A percentile compares a stretch with the other conserved stretches of the same genome.
phyloP scores from a whole-genome alignment of 768 basidiomycete genomes.

The Cystoderma amianthinum region DNA sequence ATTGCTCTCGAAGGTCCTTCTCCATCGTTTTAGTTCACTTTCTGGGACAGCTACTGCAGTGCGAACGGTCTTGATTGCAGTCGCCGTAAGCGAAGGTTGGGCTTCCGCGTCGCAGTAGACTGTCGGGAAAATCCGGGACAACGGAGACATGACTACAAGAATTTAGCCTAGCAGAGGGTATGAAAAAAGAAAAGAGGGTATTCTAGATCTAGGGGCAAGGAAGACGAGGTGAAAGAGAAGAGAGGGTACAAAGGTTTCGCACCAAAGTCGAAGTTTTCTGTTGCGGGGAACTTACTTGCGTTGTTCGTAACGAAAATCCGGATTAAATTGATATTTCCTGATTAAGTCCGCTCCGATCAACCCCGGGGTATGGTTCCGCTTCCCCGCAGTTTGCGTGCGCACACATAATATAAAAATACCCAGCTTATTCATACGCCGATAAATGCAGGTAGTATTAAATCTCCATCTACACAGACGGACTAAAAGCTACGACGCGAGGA shows the following conservation, averaged over 20 bases:
- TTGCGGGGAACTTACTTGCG: too few relatives aligned
- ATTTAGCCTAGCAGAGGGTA: slow-evolving; percentile 23
- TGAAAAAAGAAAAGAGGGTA: slow-evolving; percentile 25
- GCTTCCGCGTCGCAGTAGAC: slow-evolving; percentile 49
- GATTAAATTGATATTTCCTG: too few relatives aligned
- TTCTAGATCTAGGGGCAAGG: slow-evolving; percentile 7
- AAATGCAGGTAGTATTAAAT: too few relatives aligned
- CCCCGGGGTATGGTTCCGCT: too few relatives aligned
- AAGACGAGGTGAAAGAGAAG: slow-evolving; percentile 6
- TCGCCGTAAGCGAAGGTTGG: slow-evolving; percentile 36
- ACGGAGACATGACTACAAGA: slow-evolving; percentile 23
- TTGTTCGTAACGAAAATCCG: too few relatives aligned
- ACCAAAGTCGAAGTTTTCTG: slow-evolving; percentile 20
- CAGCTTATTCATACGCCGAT: too few relatives aligned
- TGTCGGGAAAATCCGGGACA: slow-evolving; percentile 38
- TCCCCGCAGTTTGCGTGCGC: too few relatives aligned
- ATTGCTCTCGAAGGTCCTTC: slow-evolving; percentile 78
- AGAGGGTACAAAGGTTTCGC: slow-evolving; percentile 4
- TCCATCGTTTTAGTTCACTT: slow-evolving; percentile 84
- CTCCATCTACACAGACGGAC: too few relatives aligned
- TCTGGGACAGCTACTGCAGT: slow-evolving; percentile 68
- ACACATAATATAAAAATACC: too few relatives aligned
- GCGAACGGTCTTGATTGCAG: slow-evolving; percentile 60
- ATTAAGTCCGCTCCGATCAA: too few relatives aligned
- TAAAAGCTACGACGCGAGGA: slow-evolving; percentile 30